Evolutionary conservation across 768 basidiomycete species (phyloP), one percentile per base, ranked within the genome.

Genomic region (Kwoniella europaea): DNA sequence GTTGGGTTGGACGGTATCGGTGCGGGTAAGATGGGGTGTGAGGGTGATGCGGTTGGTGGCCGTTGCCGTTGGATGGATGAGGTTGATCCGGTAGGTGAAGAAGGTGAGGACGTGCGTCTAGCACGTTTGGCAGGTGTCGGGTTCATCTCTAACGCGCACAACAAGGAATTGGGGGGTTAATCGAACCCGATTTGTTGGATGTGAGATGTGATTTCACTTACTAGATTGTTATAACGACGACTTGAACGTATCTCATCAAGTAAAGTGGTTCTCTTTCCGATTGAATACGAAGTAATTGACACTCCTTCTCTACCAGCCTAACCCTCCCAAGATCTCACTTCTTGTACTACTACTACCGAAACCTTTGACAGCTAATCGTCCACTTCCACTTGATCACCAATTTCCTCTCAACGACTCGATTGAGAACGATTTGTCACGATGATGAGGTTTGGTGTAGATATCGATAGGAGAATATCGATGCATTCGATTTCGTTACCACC

Each of bases 111-210:
- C 24, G 68, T 57, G 20, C 67, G 66, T 55, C 71, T 62, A 22
- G 66, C 61, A 35, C 71, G 71, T 68, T 72, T 72, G 44, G 67
- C 61, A 12, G 71, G 67, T 3, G 71, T 72, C 4, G 71, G 71
- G 29, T 72, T 72, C 71, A 72, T 72, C 6, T 15, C 68, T 63
- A 35, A 35, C 35, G 35, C 35, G 35, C 35, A 35, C 35, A 35
- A 35, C 35, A 35, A 35, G 35, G 35, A 35, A 35, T 35, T 35
- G 35, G 35, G 35, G 35, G 35, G 35, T 35, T 35, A 35, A 35
- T 35, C 35, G 35, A 35, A 35, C 35, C 0, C 35, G 35, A 35
- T 35, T 35, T 35, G 35, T 0, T 1, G 0, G 35, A 35, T 35
- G 6, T 50, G 46, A 13, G 46, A 18, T 50, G 46, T 15, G 3